These are phyloP conservation scores for Boletus sp. DNA, from an alignment of 1,284 basidiomycete genomes.

Conservation along the genomic window DNA sequence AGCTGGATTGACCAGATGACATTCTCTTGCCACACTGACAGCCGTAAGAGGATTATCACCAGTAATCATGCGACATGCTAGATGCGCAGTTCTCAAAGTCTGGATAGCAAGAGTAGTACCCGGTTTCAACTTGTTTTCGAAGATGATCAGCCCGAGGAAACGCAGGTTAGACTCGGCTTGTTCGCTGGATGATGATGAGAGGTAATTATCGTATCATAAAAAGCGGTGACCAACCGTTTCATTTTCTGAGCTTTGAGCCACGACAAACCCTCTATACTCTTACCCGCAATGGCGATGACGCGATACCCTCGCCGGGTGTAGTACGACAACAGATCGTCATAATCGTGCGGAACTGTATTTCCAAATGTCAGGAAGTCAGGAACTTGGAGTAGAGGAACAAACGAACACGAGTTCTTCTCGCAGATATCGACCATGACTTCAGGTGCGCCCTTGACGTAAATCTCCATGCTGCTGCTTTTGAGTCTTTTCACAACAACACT, in stretches of 20 bases:
- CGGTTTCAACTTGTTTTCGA: constrained; percentile 97
- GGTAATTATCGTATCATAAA: constrained; percentile 1
- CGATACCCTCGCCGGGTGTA: constrained; percentile 97
- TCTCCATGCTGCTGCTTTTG: constrained; percentile 92
- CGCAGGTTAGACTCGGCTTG: constrained; percentile 89
- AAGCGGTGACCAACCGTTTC: constrained; percentile 63
- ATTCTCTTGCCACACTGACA: constrained; percentile 95
- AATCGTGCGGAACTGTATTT: constrained; percentile 85
- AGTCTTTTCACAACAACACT: constrained; percentile 96
- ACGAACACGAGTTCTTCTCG: constrained; percentile 80
- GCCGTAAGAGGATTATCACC: constrained; percentile 97
- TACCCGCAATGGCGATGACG: constrained; percentile 97
- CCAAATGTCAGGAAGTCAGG: constrained; percentile 5
- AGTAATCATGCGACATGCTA: constrained; percentile 97
- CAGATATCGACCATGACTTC: constrained; percentile 98
- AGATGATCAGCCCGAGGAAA: constrained; percentile 95
- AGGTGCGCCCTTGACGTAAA: constrained; percentile 98
- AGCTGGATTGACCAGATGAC: constrained; percentile 83
- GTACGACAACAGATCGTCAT: constrained; percentile 94
- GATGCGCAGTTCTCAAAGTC: constrained; percentile 82
- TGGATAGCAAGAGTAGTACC: constrained; percentile 92
- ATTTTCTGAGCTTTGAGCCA: constrained; percentile 98
- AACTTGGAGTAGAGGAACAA: background rate
- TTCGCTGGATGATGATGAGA: constrained; percentile 54
- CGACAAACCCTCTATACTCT: constrained; percentile 88